These are phyloP conservation scores for Volvox reticuliferus DNA, from an alignment of 139 green algal species.

Conservation along the genomic window DNA sequence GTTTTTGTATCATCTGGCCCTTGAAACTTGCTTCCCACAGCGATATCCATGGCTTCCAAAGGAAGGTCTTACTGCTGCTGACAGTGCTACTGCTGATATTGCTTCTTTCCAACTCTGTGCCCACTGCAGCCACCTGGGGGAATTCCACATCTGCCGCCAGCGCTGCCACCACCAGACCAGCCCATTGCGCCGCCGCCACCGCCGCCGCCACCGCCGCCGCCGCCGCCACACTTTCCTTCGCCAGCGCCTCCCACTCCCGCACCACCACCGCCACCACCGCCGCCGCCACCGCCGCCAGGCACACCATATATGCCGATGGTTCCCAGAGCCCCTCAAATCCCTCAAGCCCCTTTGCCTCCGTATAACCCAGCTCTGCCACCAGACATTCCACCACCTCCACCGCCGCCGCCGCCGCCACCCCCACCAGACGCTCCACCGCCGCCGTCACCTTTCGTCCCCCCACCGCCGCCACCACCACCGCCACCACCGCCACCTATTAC, in stretches of 20 bases:
- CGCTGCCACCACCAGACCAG: background rate
- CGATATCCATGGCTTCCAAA: too few relatives aligned
- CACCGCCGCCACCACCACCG: conserved; percentile 14
- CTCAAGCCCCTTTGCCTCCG: background rate
- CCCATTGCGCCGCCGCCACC: background rate
- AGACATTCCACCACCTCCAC: background rate
- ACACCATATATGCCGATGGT: background rate
- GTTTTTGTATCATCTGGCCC: too few relatives aligned
- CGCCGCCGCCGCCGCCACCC: background rate
- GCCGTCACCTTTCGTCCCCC: background rate
- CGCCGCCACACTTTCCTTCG: background rate
- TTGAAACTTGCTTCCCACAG: too few relatives aligned
- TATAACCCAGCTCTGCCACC: conserved; percentile 4
- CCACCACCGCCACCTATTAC: background rate
- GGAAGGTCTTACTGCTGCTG: too few relatives aligned
- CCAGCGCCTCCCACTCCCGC: background rate
- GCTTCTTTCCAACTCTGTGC: too few relatives aligned
- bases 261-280: background rate
- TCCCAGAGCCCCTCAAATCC: background rate
- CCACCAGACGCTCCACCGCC: background rate
- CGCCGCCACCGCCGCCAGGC: background rate
- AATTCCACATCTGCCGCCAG: background rate
- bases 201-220: background rate
- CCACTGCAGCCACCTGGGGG: background rate
- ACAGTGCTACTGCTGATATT: too few relatives aligned